Evolutionary conservation across 169 alveolate species (phyloP).

Genomic region (Plasmodium sp.): DNA sequence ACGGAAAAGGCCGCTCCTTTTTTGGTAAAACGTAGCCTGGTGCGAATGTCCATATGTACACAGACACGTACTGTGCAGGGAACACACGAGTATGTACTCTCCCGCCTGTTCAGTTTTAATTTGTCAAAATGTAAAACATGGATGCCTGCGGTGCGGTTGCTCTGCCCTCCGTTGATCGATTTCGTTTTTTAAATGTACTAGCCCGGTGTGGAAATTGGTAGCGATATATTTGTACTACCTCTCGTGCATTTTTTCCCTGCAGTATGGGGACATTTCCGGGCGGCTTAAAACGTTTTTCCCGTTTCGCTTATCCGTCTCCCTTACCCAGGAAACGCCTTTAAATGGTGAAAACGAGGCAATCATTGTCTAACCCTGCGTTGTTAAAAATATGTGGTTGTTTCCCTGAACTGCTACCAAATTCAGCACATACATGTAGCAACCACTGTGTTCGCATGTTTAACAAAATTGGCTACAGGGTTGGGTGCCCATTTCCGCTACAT

Average conservation of each 20-base stretch:
- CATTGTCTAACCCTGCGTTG: not conserved
- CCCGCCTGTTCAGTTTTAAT: not conserved
- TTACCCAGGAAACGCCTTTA: not conserved
- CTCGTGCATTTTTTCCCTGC: not conserved
- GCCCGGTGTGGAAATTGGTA: not conserved
- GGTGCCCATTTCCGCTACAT: not conserved
- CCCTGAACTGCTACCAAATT: not conserved
- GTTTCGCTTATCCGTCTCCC: not conserved
- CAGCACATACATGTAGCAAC: not conserved
- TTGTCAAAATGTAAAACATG: not conserved
- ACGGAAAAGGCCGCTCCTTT: not conserved
- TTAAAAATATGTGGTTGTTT: not conserved
- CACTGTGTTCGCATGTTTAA: not conserved
- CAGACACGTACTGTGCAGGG: not conserved
- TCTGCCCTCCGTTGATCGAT: not conserved
- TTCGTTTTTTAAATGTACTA: no score
- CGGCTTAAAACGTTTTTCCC: slow-evolving; percentile 1
- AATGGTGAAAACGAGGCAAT: not conserved
- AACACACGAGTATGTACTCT: not conserved
- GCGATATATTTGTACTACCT: not conserved
- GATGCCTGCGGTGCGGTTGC: not conserved
- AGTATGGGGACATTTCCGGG: not conserved
- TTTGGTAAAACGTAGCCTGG: not conserved
- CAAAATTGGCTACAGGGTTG: not conserved
- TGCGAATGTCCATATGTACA: not conserved